Conservation (phyloP, 2,329 filamentous ascomycete species). For the Hyphodiscus sp. region DNA sequence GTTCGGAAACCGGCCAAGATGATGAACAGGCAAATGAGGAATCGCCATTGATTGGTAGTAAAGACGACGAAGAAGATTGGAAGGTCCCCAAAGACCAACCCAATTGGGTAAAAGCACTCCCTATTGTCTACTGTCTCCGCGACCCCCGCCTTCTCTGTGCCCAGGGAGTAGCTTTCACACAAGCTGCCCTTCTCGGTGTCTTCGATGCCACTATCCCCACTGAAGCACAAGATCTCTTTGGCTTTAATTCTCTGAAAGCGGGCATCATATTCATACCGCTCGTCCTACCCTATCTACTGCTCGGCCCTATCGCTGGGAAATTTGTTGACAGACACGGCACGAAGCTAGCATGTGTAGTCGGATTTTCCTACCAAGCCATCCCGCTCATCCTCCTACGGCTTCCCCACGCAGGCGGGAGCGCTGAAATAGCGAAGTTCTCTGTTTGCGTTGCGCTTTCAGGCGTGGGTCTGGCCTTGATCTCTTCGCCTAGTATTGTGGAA, state of each 20-base stretch:
- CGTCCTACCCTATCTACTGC: constrained; percentile 31
- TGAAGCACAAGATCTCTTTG: constrained; percentile 32
- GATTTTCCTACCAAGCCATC: constrained; percentile 20
- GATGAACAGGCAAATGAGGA: constrained; percentile 13
- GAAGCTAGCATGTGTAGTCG: constrained; percentile 29
- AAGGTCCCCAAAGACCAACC: constrained; percentile 37
- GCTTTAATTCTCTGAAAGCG: constrained; percentile 31
- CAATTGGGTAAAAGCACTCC: constrained; percentile 35
- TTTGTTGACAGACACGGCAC: constrained; percentile 33
- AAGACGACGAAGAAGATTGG: constrained; percentile 29
- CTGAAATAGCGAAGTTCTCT: constrained; percentile 40
- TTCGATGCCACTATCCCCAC: constrained; percentile 36
- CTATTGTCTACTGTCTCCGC: constrained; percentile 40
- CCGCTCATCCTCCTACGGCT: constrained; percentile 35
- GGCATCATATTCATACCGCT: constrained; percentile 35
- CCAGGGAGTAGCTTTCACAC: constrained; percentile 36
- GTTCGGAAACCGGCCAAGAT: constrained; percentile 20
- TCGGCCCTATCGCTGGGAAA: constrained; percentile 32
- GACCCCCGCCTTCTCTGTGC: constrained; percentile 36
- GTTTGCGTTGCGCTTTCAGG: constrained; percentile 41
- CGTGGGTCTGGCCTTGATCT: constrained; percentile 46
- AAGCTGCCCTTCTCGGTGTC: constrained; percentile 34
- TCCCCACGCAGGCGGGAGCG: constrained; percentile 32
- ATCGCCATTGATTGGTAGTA: constrained; percentile 8
- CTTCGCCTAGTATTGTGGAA: constrained; percentile 50